phyloP scores from a whole-genome alignment of 1,284 basidiomycete species.

The Anthracocystis walkeri region DNA sequence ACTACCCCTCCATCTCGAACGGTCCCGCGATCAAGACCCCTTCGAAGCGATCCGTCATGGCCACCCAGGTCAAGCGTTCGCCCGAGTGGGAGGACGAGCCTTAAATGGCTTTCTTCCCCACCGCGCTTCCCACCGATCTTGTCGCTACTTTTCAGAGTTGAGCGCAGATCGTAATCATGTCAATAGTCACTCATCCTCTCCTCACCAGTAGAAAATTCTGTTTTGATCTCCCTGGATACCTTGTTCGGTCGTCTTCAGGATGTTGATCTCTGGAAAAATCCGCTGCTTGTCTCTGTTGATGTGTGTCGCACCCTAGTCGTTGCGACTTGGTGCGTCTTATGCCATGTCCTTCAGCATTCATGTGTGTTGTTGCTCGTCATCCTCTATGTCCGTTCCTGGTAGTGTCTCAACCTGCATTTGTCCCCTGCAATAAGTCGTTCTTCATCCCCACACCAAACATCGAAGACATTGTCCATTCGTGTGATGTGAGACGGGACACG shows the following conservation, averaged over 20 bases:
- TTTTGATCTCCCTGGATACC: conserved; percentile 27
- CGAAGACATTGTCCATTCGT: not conserved
- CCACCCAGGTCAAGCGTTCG: conserved; percentile 50
- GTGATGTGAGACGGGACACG: not conserved
- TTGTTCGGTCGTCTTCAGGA: conserved; percentile 21
- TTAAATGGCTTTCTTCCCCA: conserved; percentile 11
- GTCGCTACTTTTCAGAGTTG: conserved; percentile 45
- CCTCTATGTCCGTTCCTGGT: conserved; percentile 13
- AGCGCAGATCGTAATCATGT: conserved; percentile 36
- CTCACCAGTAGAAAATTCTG: conserved; percentile 9
- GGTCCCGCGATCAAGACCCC: conserved; percentile 55
- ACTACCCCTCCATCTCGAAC: conserved; percentile 57
- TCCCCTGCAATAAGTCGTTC: conserved; percentile 21
- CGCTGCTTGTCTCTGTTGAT: conserved; percentile 15
- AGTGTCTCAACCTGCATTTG: conserved; percentile 9
- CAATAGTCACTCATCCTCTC: conserved; percentile 12
- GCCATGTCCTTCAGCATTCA: conserved; percentile 19
- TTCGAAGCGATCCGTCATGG: conserved; percentile 52
- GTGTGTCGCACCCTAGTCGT: not conserved
- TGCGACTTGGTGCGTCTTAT: conserved; percentile 4
- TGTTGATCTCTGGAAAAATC: conserved; percentile 18
- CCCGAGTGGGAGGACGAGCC: conserved; percentile 54
- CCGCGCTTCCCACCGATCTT: conserved; percentile 11
- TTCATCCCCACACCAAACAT: not conserved
- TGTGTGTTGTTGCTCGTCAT: conserved; percentile 11